Evolutionary conservation across 2,329 filamentous ascomycete species (phyloP).

Genomic region (Trichoderma endophyticum): DNA sequence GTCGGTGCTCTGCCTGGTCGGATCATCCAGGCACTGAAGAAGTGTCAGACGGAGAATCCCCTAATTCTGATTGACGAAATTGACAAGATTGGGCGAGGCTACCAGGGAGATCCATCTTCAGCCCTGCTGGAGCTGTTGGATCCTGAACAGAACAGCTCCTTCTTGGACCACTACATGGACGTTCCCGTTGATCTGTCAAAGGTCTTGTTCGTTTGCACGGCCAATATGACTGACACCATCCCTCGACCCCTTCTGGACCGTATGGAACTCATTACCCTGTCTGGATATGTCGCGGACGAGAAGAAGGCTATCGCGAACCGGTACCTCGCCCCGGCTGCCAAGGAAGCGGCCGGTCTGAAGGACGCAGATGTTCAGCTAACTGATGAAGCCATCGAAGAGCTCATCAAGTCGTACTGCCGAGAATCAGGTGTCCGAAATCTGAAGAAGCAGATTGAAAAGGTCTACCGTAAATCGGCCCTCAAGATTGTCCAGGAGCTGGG

Average conservation of each 20-base stretch:
- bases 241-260: constrained; percentile 88
- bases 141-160: constrained; percentile 95
- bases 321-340: constrained; percentile 91
- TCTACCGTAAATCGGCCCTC: constrained; percentile 93
- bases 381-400: constrained; percentile 84
- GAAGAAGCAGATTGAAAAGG: constrained; percentile 99
- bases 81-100: constrained; percentile 95
- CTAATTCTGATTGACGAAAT: constrained; percentile 95
- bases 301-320: constrained; percentile 97
- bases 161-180: constrained; percentile 98
- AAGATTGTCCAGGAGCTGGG: constrained; percentile 96
- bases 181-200: constrained; percentile 96
- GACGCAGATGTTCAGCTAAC: constrained; percentile 85
- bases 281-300: constrained; percentile 94
- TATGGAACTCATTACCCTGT: constrained; percentile 96
- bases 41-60: constrained; percentile 98
- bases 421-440: constrained; percentile 96
- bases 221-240: constrained; percentile 98
- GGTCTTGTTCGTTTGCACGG: constrained; percentile 96
- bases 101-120: constrained; percentile 94
- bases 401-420: constrained; percentile 98
- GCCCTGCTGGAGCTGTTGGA: constrained; percentile 91
- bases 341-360: constrained; percentile 86
- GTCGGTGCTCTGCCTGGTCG: constrained; percentile 92
- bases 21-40: constrained; percentile 97